Evolutionary conservation across 495 filamentous ascomycete genomes (phyloP).

Genomic region (Thermochaetoides thermophila): DNA sequence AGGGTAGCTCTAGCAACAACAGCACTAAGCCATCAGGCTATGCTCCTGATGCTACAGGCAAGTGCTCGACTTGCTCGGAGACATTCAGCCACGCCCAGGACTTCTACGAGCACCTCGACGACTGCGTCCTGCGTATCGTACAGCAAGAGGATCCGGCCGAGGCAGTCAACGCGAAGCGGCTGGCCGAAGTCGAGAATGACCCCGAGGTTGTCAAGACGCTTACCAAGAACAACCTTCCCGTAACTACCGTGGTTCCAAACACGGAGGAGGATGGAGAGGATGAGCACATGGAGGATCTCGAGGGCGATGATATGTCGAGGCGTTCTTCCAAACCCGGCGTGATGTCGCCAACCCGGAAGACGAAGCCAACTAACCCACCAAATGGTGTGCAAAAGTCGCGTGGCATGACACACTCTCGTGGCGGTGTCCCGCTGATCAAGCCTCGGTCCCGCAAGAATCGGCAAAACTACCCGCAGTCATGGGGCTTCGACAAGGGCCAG

Average conservation of each 20-base stretch:
- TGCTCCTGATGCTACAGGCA: conserved; percentile 65
- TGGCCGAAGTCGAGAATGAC: conserved; percentile 73
- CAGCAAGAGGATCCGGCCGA: conserved; percentile 95
- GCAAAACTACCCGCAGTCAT: conserved; percentile 80
- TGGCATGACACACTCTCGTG: conserved; percentile 45
- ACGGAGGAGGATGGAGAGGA: conserved; percentile 54
- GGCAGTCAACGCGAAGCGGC: conserved; percentile 78
- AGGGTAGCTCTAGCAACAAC: conserved; percentile 31
- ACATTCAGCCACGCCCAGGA: conserved; percentile 93
- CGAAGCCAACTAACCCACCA: conserved; percentile 28
- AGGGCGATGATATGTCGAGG: conserved; percentile 19
- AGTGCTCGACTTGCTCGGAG: conserved; percentile 85
- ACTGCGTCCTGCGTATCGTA: conserved; percentile 94
- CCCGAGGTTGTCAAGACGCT: conserved; percentile 70
- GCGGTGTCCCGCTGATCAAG: conserved; percentile 46
- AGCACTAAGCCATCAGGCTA: conserved; percentile 48
- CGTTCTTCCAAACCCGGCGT: not conserved
- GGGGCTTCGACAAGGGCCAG: conserved; percentile 78
- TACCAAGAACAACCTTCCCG: conserved; percentile 60
- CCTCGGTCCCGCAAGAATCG: conserved; percentile 60
- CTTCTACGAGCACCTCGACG: conserved; percentile 98
- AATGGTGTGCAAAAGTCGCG: conserved; percentile 40
- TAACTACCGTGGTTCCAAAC: conserved; percentile 32
- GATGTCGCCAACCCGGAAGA: conserved; percentile 17
- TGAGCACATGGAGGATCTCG: conserved; percentile 43